Evolutionary conservation across 495 filamentous ascomycete species (phyloP).

Genomic region (Lasiosphaeria miniovina): DNA sequence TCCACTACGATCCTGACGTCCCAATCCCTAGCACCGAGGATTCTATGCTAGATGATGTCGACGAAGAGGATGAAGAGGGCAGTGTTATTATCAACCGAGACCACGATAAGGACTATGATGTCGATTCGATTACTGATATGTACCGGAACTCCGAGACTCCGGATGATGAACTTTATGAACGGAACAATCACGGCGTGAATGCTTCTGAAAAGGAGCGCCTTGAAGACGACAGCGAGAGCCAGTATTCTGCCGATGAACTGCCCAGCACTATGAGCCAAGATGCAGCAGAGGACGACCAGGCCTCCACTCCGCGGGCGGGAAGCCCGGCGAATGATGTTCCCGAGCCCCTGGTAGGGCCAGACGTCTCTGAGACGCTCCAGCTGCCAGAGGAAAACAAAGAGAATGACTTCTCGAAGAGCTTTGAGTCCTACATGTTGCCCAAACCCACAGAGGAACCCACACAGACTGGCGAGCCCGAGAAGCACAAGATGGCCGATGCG

Average conservation of each 20-base stretch:
- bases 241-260: conserved; percentile 24
- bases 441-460: conserved; percentile 34
- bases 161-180: conserved; percentile 24
- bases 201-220: conserved; percentile 32
- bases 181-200: conserved; percentile 12
- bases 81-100: conserved; percentile 70
- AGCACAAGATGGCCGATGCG: conserved; percentile 48
- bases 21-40: conserved; percentile 74
- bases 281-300: conserved; percentile 28
- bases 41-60: conserved; percentile 47
- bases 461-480: conserved; percentile 29
- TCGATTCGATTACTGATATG: conserved; percentile 71
- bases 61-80: conserved; percentile 44
- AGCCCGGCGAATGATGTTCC: conserved; percentile 27
- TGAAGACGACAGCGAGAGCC: conserved; percentile 27
- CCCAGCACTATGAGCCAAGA: background rate
- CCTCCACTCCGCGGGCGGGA: conserved; percentile 46
- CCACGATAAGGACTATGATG: conserved; percentile 59
- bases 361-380: conserved; percentile 13
- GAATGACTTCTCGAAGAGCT: conserved; percentile 36
- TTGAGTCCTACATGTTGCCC: conserved; percentile 43
- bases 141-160: conserved; percentile 39
- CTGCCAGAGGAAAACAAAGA: conserved; percentile 23
- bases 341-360: conserved; percentile 7
- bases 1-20: conserved; percentile 72